A percentile compares a stretch with the other conserved stretches of the same genome.
phyloP scores from a whole-genome alignment of 352 stramenopile species.

The Aphanomyces stellatus region DNA sequence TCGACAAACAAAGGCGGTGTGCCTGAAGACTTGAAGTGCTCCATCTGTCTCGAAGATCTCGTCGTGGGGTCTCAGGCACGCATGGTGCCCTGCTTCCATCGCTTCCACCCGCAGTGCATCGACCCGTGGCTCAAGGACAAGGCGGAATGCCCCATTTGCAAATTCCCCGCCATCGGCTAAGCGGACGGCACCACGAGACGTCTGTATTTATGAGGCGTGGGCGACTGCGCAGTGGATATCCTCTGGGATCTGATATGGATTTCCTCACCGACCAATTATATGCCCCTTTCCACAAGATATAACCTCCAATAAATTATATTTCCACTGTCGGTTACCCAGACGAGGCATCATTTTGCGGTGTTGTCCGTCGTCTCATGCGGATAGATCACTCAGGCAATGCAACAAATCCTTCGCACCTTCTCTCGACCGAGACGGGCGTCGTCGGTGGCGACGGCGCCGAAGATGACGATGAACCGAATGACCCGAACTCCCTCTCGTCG shows the following conservation, averaged over 20 bases:
- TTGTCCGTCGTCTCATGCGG: not conserved
- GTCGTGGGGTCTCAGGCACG: constrained; percentile 33
- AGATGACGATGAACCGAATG: not conserved
- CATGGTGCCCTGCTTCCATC: constrained; percentile 72
- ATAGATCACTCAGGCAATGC: not conserved
- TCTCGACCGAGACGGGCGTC: too few relatives aligned
- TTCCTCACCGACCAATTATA: too few relatives aligned
- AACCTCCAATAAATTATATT: constrained; percentile 12
- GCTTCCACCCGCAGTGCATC: constrained; percentile 67
- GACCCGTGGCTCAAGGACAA: constrained; percentile 67
- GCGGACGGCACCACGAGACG: too few relatives aligned
- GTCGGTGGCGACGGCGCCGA: not conserved
- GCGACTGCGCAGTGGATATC: too few relatives aligned
- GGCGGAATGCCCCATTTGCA: constrained; percentile 67
- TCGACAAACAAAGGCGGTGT: constrained; percentile 25
- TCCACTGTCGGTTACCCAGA: constrained; percentile 1
- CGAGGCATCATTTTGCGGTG: not conserved
- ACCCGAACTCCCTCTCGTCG: not conserved
- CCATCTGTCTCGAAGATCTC: constrained; percentile 57
- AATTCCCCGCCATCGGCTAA: constrained; percentile 57
- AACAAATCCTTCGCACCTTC: too few relatives aligned
- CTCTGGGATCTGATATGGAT: too few relatives aligned
- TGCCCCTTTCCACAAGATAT: not conserved
- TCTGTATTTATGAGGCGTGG: too few relatives aligned
- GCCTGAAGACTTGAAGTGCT: constrained; percentile 30